A percentile compares a stretch with the other conserved stretches of the same genome.
Evolutionary conservation across 768 basidiomycete genomes (phyloP).

Genomic region (Punctularia strigosozonata): DNA sequence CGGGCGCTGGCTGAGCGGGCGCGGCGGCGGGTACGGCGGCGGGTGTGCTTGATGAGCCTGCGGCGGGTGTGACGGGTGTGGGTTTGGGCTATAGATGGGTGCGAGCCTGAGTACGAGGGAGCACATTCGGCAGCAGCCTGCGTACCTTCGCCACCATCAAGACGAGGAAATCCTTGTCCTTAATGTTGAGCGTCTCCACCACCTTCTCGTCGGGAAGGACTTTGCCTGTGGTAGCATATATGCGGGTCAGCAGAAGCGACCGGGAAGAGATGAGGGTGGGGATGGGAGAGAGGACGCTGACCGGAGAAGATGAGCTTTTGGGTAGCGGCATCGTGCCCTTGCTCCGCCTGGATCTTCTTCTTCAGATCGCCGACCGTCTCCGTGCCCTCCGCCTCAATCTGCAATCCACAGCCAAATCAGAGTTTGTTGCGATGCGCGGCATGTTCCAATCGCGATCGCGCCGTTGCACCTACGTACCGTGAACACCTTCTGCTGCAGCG

Average conservation of each 20-base stretch:
- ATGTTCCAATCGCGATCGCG: not conserved
- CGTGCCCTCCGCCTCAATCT: slow-evolving; percentile 68
- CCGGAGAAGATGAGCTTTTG: slow-evolving; percentile 97
- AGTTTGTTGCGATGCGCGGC: not conserved
- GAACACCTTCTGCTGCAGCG: slow-evolving; percentile 88
- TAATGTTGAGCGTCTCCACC: slow-evolving; percentile 79
- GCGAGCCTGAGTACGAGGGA: not conserved
- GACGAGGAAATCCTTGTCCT: slow-evolving; percentile 99
- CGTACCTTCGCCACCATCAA: slow-evolving; percentile 94
- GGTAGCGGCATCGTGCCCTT: slow-evolving; percentile 58
- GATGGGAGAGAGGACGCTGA: slow-evolving; percentile 20
- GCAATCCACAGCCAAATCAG: slow-evolving; percentile 1
- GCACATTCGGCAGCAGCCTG: not conserved
- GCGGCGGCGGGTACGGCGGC: slow-evolving; percentile 18
- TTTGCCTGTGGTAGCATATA: no score
- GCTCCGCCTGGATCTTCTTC: slow-evolving; percentile 64
- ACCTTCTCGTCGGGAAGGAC: slow-evolving; percentile 83
- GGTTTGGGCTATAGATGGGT: slow-evolving; percentile 40
- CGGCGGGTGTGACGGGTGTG: slow-evolving; percentile 22
- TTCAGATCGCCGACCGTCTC: slow-evolving; percentile 77
- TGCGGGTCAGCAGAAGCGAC: slow-evolving; percentile 6
- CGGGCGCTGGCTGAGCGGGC: slow-evolving; percentile 17
- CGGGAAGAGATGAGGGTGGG: slow-evolving; percentile 4
- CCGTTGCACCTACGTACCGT: slow-evolving; percentile 30
- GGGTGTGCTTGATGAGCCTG: slow-evolving; percentile 18